These are phyloP conservation scores for Volutella citrinella DNA, from an alignment of 2,329 filamentous ascomycete genomes.

Conservation along the genomic window DNA sequence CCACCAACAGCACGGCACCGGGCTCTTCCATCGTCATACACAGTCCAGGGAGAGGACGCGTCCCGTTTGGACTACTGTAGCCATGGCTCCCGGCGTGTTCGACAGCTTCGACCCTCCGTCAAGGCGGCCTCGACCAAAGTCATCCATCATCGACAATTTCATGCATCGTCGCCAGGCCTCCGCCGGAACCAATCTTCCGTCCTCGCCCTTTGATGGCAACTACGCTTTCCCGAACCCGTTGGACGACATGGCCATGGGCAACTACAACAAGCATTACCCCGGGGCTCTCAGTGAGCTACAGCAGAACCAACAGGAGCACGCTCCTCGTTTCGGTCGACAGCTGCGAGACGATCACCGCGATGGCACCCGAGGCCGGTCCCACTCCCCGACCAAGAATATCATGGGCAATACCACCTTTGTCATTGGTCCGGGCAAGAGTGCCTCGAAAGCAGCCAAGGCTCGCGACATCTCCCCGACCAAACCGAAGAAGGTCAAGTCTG, in stretches of 20 bases:
- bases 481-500: constrained; percentile 77
- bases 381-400: constrained; percentile 44
- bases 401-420: constrained; percentile 41
- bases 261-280: constrained; percentile 36
- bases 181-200: constrained; percentile 36
- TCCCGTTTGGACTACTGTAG: too few species aligned
- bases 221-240: constrained; percentile 23
- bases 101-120: constrained; percentile 18
- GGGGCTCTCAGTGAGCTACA: constrained; percentile 55
- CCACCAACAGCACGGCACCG: too few species aligned
- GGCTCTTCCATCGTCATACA: too few species aligned
- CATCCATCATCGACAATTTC: constrained; percentile 48
- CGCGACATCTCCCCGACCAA: constrained; percentile 54
- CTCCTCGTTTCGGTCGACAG: constrained; percentile 38
- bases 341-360: constrained; percentile 29
- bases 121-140: constrained; percentile 44
- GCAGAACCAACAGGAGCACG: constrained; percentile 48
- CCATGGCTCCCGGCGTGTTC: too few species aligned
- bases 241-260: constrained; percentile 29
- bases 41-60: too few species aligned
- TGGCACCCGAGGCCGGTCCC: constrained; percentile 34
- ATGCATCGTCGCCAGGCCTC: constrained; percentile 49
- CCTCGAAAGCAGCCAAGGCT: constrained; percentile 37
- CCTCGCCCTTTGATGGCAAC: constrained; percentile 19
- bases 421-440: constrained; percentile 36